These are phyloP conservation scores for Boletus rufocinnamomeus DNA, from an alignment of 768 basidiomycete genomes.

Conservation along the genomic window DNA sequence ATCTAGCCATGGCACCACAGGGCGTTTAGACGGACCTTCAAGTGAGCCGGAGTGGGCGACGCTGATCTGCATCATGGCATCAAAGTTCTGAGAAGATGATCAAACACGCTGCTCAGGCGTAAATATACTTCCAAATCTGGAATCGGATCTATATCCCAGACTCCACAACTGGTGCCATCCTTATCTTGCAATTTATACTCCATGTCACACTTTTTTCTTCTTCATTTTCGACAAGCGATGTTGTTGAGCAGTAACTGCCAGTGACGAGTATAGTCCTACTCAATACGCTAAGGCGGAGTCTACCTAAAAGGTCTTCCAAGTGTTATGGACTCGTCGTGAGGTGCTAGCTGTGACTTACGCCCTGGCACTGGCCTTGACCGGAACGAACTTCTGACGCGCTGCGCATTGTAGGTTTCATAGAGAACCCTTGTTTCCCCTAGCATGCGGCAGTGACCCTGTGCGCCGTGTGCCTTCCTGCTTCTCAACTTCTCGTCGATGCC, in stretches of 20 bases:
- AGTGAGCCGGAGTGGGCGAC: not conserved
- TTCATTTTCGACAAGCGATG: too few species aligned
- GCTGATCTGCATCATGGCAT: slow-evolving; percentile 8
- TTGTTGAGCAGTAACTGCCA: too few species aligned
- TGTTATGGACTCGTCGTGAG: too few species aligned
- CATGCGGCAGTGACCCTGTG: not conserved
- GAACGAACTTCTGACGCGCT: not conserved
- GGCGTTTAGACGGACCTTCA: not conserved
- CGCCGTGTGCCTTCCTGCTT: not conserved
- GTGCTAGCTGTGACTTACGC: too few species aligned
- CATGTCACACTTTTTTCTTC: too few species aligned
- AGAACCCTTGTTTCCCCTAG: slow-evolving; percentile 1
- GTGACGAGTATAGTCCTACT: too few species aligned
- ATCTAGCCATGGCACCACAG: not conserved
- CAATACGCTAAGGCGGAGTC: too few species aligned
- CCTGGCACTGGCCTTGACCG: too few species aligned
- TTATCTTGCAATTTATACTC: too few species aligned
- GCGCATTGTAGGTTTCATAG: not conserved
- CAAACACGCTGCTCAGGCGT: not conserved
- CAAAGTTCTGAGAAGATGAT: not conserved
- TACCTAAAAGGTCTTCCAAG: too few species aligned
- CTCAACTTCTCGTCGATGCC: not conserved
- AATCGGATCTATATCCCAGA: too few species aligned
- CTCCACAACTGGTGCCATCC: too few species aligned
- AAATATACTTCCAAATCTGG: not conserved